Percentiles rank a stretch among this genome's conserved stretches.
Evolutionary conservation across 176 grass and related monocot species (phyloP).

Genomic region (Avena sativa): DNA sequence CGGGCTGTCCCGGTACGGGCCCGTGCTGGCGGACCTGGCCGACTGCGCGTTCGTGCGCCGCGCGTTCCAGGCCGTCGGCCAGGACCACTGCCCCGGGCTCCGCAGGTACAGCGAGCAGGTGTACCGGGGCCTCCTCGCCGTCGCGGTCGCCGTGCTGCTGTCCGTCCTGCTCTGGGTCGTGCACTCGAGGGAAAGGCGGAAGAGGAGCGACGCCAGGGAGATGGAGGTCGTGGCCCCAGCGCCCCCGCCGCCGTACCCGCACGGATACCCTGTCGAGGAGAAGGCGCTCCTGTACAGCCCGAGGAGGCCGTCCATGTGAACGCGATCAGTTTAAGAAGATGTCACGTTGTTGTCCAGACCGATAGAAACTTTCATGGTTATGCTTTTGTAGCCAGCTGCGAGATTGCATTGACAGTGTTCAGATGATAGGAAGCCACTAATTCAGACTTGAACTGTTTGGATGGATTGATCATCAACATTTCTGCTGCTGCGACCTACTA

Average conservation of each 20-base stretch:
- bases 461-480: background rate
- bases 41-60: conserved; percentile 62
- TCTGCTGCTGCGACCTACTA: background rate
- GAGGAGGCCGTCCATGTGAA: conserved; percentile 24
- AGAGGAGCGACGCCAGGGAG: conserved; percentile 43
- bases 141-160: conserved; percentile 39
- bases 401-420: background rate
- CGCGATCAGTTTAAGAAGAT: background rate
- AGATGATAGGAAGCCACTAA: background rate
- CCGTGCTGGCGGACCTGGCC: conserved; percentile 39
- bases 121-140: conserved; percentile 49
- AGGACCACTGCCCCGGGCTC: conserved; percentile 53
- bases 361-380: background rate
- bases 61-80: conserved; percentile 53
- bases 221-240: background rate
- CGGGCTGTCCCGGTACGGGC: conserved; percentile 51
- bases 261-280: conserved; percentile 33
- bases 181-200: conserved; percentile 46
- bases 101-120: conserved; percentile 54
- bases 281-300: conserved; percentile 42
- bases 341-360: background rate
- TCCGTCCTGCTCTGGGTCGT: conserved; percentile 55
- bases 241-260: conserved; percentile 30
- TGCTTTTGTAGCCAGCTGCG: background rate
- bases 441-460: background rate